phyloP scores from a whole-genome alignment of 2,329 filamentous ascomycete species.

The Zalaria obscura region DNA sequence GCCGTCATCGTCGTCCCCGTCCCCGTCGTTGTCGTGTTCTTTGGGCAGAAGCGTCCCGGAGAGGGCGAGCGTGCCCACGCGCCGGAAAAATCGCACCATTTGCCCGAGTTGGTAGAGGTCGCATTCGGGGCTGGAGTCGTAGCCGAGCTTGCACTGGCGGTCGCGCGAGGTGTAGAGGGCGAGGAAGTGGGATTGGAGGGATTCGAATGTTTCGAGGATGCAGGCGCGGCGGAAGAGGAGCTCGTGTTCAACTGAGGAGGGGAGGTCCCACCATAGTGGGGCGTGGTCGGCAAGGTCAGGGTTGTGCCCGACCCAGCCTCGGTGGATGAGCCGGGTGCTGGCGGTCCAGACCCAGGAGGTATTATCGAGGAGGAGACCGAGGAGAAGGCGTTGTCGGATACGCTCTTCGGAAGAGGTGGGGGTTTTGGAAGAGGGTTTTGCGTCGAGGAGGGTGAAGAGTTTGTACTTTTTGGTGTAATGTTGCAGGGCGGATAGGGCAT shows the following conservation, averaged over 20 bases:
- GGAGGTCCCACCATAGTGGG: constrained; percentile 57
- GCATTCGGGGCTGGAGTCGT: constrained; percentile 57
- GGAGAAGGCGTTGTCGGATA: constrained; percentile 54
- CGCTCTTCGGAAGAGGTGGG: constrained; percentile 40
- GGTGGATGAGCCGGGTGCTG: constrained; percentile 51
- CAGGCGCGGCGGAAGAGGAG: constrained; percentile 50
- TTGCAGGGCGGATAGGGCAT: constrained; percentile 43
- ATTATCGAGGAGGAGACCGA: constrained; percentile 51
- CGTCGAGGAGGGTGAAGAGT: constrained; percentile 26
- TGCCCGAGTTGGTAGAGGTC: constrained; percentile 69
- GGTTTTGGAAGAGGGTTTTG: constrained; percentile 28
- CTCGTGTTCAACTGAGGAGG: constrained; percentile 56
- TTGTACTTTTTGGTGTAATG: constrained; percentile 36
- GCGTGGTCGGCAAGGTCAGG: constrained; percentile 20
- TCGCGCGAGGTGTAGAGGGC: constrained; percentile 52
- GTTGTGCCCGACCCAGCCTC: constrained; percentile 46
- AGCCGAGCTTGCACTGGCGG: constrained; percentile 57
- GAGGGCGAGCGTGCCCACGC: constrained; percentile 46
- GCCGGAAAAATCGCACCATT: constrained; percentile 56
- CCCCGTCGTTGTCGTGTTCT: constrained; percentile 10
- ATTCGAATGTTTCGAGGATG: constrained; percentile 55
- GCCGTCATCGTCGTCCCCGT: constrained; percentile 28
- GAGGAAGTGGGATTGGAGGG: constrained; percentile 55
- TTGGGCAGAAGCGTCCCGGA: constrained; percentile 23
- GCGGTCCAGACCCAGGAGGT: constrained; percentile 44